phyloP scores from a whole-genome alignment of 23 red algal genomes.

The Gracilaria vermiculophylla region DNA sequence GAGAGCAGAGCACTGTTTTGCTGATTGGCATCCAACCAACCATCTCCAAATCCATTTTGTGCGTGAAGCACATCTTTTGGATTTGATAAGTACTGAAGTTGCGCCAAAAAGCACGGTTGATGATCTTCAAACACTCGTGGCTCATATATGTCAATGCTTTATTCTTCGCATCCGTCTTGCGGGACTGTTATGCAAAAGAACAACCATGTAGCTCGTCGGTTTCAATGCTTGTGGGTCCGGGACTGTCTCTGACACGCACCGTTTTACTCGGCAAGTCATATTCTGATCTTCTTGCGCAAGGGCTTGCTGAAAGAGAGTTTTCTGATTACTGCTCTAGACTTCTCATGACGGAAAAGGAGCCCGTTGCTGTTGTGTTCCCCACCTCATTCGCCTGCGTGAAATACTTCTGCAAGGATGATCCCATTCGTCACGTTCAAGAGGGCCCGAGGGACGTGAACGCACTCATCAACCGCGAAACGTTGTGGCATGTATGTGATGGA shows the following conservation, averaged over 20 bases:
- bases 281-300: background rate
- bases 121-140: background rate
- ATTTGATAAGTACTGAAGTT: too few species aligned
- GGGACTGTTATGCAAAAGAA: background rate
- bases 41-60: too few species aligned
- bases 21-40: background rate
- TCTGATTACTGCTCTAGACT: conserved; percentile 8
- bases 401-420: background rate
- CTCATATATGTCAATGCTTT: background rate
- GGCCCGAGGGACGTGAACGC: background rate
- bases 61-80: too few species aligned
- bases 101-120: background rate
- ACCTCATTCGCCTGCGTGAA: background rate
- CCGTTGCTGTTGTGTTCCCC: background rate
- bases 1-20: background rate
- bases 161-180: background rate
- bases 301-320: background rate
- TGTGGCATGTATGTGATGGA: background rate
- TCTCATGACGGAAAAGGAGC: conserved; percentile 9
- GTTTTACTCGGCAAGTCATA: background rate
- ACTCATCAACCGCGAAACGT: background rate
- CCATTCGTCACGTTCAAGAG: conserved; percentile 11
- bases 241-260: too few species aligned
- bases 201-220: background rate
- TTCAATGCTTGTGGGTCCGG: background rate